Conservation (phyloP, 495 filamentous ascomycete genomes). For the Zalerion maritima region DNA sequence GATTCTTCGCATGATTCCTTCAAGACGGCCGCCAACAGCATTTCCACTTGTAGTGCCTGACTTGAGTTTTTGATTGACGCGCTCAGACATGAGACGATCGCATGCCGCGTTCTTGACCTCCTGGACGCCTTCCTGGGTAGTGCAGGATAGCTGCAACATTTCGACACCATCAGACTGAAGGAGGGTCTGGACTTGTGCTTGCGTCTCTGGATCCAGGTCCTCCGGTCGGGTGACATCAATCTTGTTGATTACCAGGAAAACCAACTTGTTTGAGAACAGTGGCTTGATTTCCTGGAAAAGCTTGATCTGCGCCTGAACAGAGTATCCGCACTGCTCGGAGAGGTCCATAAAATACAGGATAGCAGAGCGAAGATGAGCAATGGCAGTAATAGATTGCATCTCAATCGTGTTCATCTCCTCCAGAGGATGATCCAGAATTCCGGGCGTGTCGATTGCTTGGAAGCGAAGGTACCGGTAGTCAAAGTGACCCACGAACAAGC, state of each 20-base stretch:
- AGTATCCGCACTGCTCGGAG: constrained; percentile 94
- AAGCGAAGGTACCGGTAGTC: constrained; percentile 97
- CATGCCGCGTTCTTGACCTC: constrained; percentile 89
- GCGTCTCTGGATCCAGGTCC: constrained; percentile 69
- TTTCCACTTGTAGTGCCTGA: constrained; percentile 63
- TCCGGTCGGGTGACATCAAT: constrained; percentile 82
- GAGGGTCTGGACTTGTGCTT: constrained; percentile 62
- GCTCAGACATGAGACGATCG: constrained; percentile 78
- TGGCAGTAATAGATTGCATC: constrained; percentile 95
- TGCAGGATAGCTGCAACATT: constrained; percentile 81
- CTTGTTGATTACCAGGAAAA: constrained; percentile 96
- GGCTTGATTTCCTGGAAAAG: constrained; percentile 94
- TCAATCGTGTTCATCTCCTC: constrained; percentile 99
- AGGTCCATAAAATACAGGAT: constrained; percentile 98
- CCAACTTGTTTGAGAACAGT: constrained; percentile 90
- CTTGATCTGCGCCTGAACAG: constrained; percentile 76
- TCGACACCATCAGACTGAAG: constrained; percentile 79
- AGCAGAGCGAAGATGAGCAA: constrained; percentile 86
- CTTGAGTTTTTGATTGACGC: constrained; percentile 91
- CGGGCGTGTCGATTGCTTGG: constrained; percentile 72
- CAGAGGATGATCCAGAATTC: constrained; percentile 91
- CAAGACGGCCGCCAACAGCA: constrained; percentile 59
- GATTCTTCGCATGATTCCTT: constrained; percentile 80
- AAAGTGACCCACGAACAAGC: constrained; percentile 92
- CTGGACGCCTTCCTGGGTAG: constrained; percentile 86